A percentile compares a stretch with the other conserved stretches of the same genome.
Conservation (phyloP, 1,284 basidiomycete species). For the Fomitopsis pinicola region DNA sequence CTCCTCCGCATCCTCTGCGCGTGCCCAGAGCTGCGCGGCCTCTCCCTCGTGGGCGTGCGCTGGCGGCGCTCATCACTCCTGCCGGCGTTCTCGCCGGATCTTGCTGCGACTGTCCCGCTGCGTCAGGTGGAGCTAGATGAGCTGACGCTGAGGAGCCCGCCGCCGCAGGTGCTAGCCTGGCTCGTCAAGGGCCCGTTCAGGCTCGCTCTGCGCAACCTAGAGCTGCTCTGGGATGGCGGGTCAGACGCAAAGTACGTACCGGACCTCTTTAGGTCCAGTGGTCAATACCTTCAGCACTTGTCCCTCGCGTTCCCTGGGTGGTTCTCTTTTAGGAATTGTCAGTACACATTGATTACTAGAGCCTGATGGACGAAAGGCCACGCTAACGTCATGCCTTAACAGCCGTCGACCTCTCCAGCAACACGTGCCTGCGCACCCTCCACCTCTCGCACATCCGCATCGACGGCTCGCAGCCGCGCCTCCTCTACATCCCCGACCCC, state of each 20-base stretch:
- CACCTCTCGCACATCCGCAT: constrained; percentile 1
- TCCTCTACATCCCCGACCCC: constrained; percentile 1
- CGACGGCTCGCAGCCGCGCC: constrained; percentile 3
- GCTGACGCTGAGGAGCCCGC: background rate
- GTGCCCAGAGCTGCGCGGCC: background rate
- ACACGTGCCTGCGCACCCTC: background rate
- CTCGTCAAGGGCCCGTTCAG: constrained; percentile 4
- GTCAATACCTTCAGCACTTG: background rate
- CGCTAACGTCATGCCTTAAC: background rate
- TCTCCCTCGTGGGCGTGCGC: background rate
- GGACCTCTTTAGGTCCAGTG: background rate
- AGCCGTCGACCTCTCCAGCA: constrained; percentile 1
- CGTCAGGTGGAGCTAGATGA: constrained; percentile 1
- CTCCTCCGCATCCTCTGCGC: constrained; percentile 4
- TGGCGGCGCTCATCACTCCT: constrained; percentile 4
- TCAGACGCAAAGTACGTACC: constrained; percentile 1
- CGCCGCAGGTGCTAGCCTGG: constrained; percentile 4
- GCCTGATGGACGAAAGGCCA: background rate
- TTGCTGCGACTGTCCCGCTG: background rate
- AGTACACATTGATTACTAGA: background rate
- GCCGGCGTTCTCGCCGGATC: constrained; percentile 1
- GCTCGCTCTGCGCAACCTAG: background rate
- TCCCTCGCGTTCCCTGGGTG: constrained; percentile 1
- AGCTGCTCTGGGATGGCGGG: constrained; percentile 1
- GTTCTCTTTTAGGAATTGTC: constrained; percentile 3